phyloP scores from a whole-genome alignment of 1,284 basidiomycete genomes.

The Cryptococcus deneoformans region DNA sequence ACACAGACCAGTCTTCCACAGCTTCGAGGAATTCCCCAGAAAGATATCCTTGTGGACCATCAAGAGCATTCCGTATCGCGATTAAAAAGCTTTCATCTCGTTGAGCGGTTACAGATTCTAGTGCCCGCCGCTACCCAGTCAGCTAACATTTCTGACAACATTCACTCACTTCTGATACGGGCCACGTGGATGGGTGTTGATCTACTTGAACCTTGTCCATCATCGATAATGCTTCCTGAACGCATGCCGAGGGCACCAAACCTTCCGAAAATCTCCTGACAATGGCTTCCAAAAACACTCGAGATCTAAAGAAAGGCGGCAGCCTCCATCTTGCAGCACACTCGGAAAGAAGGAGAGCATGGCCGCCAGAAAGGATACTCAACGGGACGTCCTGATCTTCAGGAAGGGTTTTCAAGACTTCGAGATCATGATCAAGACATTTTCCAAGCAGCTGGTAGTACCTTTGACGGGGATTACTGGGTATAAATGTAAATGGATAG shows the following conservation, averaged over 20 bases:
- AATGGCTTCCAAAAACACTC: conserved; percentile 83
- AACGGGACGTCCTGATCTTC: conserved; percentile 96
- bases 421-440: conserved; percentile 82
- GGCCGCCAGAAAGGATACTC: conserved; percentile 79
- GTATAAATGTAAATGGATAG: conserved; percentile 64
- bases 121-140: conserved; percentile 21
- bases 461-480: conserved; percentile 78
- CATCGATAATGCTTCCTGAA: conserved; percentile 79
- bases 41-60: conserved; percentile 26
- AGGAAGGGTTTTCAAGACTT: conserved; percentile 83
- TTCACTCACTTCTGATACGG: conserved; percentile 68
- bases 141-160: neutral
- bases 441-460: conserved; percentile 81
- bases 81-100: conserved; percentile 30
- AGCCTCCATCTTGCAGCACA: conserved; percentile 86
- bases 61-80: conserved; percentile 25
- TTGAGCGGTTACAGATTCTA: conserved; percentile 20
- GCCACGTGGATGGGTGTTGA: conserved; percentile 71
- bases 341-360: conserved; percentile 80
- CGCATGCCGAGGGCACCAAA: conserved; percentile 89
- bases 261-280: conserved; percentile 83
- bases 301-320: conserved; percentile 69
- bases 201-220: conserved; percentile 70
- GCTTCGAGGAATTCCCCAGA: conserved; percentile 66
- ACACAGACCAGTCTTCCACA: conserved; percentile 59